phyloP scores from a whole-genome alignment of 108 stramenopile species.

The Cafeteria roenbergensis region DNA sequence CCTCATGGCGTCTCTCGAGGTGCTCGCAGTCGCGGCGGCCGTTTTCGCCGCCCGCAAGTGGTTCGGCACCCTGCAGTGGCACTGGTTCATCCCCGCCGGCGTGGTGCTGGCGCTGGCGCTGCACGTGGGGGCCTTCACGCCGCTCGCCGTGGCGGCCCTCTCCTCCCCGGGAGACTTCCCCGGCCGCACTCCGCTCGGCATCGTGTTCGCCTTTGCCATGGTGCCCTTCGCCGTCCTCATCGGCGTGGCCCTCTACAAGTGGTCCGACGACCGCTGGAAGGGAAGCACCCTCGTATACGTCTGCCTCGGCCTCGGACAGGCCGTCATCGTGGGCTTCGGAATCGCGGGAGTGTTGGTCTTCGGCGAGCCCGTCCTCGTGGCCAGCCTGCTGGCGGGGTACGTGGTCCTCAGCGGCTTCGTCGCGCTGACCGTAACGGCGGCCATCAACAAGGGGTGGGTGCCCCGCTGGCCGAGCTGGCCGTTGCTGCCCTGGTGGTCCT shows the following conservation, averaged over 20 bases:
- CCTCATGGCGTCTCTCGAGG: no score
- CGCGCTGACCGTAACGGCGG: no score
- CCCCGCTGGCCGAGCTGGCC: background rate
- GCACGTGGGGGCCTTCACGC: background rate
- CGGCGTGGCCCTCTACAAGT: background rate
- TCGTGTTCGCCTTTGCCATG: background rate
- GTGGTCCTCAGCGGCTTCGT: no score
- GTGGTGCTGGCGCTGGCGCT: background rate
- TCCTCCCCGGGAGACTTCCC: no score
- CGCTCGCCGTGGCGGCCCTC: no score
- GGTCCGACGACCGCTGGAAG: background rate
- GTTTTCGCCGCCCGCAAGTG: background rate
- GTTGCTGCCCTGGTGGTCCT: background rate
- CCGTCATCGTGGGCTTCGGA: no score
- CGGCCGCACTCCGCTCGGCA: background rate
- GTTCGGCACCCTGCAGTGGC: background rate
- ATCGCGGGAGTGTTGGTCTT: no score
- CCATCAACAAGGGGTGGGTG: background rate
- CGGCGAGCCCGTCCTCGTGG: no score
- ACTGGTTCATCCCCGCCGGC: background rate
- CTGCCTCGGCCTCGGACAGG: no score
- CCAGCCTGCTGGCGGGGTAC: no score
- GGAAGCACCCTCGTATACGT: no score
- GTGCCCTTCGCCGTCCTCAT: background rate
- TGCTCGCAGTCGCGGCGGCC: background rate